Evolutionary conservation across 169 alveolate species (phyloP).

Genomic region (Plasmodium coatneyi): DNA sequence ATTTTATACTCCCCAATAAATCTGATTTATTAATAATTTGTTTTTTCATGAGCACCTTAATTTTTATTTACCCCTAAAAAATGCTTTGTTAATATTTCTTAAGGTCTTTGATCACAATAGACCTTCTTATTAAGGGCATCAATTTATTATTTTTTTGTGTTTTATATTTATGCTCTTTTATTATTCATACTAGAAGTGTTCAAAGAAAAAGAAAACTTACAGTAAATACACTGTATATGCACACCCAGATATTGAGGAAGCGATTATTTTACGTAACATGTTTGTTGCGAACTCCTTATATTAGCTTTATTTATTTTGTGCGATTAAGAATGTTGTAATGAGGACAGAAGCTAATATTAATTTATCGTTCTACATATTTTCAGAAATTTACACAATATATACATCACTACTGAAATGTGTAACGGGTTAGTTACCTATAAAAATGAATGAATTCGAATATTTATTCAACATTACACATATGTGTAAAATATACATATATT

Average conservation of each 20-base stretch:
- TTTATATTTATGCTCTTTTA: background rate
- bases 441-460: background rate
- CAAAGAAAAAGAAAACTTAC: background rate
- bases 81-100: background rate
- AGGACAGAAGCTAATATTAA: background rate
- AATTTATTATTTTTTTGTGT: background rate
- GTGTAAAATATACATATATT: background rate
- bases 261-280: background rate
- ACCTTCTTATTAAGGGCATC: background rate
- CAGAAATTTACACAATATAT: background rate
- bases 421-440: background rate
- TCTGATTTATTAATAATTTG: background rate
- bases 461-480: background rate
- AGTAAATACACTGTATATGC: background rate
- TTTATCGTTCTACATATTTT: background rate
- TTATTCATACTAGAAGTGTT: background rate
- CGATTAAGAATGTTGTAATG: background rate
- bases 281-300: background rate
- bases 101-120: background rate
- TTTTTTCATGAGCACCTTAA: background rate
- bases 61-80: background rate
- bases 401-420: background rate
- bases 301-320: background rate
- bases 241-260: background rate
- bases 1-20: background rate